phyloP scores from a whole-genome alignment of 345 rosid species.

The Crucihimalaya himalaica region DNA sequence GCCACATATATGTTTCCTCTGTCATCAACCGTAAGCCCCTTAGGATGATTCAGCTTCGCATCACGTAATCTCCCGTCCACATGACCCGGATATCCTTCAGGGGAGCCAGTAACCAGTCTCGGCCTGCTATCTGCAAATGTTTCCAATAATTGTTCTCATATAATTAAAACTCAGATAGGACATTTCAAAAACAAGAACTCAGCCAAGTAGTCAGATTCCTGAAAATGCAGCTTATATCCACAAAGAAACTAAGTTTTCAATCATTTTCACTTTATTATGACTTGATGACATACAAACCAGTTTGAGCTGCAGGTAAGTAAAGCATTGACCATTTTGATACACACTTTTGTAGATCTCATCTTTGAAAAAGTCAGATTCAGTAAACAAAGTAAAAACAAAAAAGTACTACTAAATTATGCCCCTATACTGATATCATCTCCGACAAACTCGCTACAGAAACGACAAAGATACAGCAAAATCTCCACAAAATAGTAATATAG shows the following conservation, averaged over 20 bases:
- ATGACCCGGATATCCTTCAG: constrained; percentile 84
- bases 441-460: constrained; percentile 29
- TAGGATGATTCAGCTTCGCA: constrained; percentile 96
- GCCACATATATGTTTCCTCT: constrained; percentile 92
- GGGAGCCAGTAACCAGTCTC: constrained; percentile 84
- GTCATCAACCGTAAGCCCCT: constrained; percentile 90
- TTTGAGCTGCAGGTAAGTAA: not conserved
- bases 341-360: constrained; percentile 31
- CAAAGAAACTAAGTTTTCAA: not conserved
- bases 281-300: not conserved
- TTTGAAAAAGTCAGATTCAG: constrained; percentile 36
- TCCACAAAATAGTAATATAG: constrained; percentile 32
- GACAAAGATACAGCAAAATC: constrained; percentile 41
- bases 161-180: not conserved
- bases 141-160: constrained; percentile 10
- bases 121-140: constrained; percentile 58
- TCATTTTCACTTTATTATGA: not conserved
- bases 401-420: constrained; percentile 21
- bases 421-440: constrained; percentile 22
- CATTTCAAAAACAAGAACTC: constrained; percentile 18
- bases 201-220: not conserved
- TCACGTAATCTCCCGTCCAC: constrained; percentile 90
- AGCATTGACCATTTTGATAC: not conserved
- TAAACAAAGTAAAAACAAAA: not conserved
- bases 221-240: constrained; percentile 3